Conservation (phyloP, 2,329 filamentous ascomycete species). For the Dissoconium aciculare region DNA sequence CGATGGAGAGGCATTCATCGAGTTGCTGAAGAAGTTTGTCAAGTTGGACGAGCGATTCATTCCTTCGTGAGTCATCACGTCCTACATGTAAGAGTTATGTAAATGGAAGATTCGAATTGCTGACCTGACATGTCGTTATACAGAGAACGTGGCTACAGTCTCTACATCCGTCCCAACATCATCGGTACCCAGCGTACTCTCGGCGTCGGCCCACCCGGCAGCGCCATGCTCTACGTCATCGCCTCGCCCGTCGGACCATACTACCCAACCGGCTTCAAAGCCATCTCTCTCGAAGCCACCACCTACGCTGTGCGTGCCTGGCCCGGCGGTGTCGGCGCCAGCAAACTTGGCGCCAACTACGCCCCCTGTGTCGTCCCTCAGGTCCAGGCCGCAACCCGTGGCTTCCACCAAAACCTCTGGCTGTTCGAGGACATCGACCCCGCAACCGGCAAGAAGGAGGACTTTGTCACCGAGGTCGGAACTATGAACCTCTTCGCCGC, state of each 20-base stretch:
- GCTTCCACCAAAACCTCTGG: slow-evolving; percentile 98
- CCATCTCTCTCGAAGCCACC: slow-evolving; percentile 84
- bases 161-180: slow-evolving; percentile 91
- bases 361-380: slow-evolving; percentile 98
- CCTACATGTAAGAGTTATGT: not conserved
- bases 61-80: slow-evolving; percentile 42
- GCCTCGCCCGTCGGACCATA: slow-evolving; percentile 94
- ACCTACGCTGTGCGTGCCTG: slow-evolving; percentile 83
- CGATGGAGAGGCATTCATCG: slow-evolving; percentile 55
- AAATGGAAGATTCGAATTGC: not conserved
- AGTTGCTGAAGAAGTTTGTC: slow-evolving; percentile 67
- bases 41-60: slow-evolving; percentile 81
- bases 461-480: slow-evolving; percentile 91
- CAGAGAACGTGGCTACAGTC: slow-evolving; percentile 62
- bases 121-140: too few relatives aligned
- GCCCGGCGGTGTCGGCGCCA: slow-evolving; percentile 94
- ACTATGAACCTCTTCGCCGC: slow-evolving; percentile 98
- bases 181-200: slow-evolving; percentile 94
- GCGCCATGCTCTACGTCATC: slow-evolving; percentile 85
- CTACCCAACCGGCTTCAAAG: slow-evolving; percentile 97
- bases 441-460: slow-evolving; percentile 39
- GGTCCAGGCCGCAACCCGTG: slow-evolving; percentile 73
- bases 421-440: slow-evolving; percentile 58
- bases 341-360: slow-evolving; percentile 98
- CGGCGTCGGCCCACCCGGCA: slow-evolving; percentile 81